These are phyloP conservation scores for Kodamaea ohmeri DNA, from an alignment of 1,139 yeast species.

Conservation along the genomic window DNA sequence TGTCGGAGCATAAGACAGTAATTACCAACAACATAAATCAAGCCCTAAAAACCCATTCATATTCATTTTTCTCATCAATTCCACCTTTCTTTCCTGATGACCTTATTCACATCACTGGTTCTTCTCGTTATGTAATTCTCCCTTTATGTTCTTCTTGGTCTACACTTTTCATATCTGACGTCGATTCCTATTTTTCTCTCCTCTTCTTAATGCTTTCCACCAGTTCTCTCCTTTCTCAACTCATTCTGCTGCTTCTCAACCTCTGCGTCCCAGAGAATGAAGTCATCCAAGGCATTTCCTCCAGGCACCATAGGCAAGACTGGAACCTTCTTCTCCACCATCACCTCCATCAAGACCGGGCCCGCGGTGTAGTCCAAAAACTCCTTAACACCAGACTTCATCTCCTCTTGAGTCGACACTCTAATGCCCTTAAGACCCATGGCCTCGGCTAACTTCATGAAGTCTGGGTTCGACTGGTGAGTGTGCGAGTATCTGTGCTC, in stretches of 20 bases:
- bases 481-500: conserved; percentile 96
- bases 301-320: conserved; percentile 98
- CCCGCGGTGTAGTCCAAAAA: conserved; percentile 72
- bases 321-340: conserved; percentile 94
- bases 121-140: too few species aligned
- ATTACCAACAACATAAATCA: too few species aligned
- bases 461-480: conserved; percentile 92
- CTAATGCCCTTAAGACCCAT: conserved; percentile 89
- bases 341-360: conserved; percentile 86
- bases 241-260: conserved; percentile 72
- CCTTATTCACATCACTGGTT: too few species aligned
- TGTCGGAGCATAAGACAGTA: too few species aligned
- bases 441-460: conserved; percentile 87
- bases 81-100: too few species aligned
- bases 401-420: conserved; percentile 64
- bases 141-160: too few species aligned
- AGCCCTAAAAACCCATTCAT: too few species aligned
- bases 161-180: too few species aligned
- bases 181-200: not conserved
- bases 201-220: conserved; percentile 45
- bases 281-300: conserved; percentile 92
- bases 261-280: conserved; percentile 78
- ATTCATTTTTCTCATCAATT: too few species aligned
- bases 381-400: conserved; percentile 50
- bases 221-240: conserved; percentile 59